phyloP scores from a whole-genome alignment of 805 yeast genomes.

The Ogataea siamensis region DNA sequence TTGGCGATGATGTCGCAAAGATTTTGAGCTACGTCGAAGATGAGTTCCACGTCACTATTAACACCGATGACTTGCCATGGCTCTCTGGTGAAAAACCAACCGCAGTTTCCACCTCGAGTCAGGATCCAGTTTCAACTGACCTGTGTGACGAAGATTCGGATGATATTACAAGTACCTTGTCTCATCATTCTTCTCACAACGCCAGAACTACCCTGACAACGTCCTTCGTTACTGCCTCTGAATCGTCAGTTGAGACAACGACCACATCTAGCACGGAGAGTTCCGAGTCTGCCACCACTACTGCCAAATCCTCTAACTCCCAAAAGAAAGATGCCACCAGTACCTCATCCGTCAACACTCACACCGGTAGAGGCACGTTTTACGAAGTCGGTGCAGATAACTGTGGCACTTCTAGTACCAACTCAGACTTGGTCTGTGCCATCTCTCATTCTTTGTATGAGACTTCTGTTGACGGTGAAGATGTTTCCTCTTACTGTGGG shows the following conservation, averaged over 20 bases:
- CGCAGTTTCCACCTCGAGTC: background rate
- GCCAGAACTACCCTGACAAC: background rate
- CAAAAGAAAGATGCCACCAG: slow-evolving; percentile 8
- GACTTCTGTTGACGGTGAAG: slow-evolving; percentile 24
- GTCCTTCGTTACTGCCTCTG: background rate
- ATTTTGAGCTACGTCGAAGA: slow-evolving; percentile 1
- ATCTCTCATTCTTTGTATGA: slow-evolving; percentile 43
- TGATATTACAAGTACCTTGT: background rate
- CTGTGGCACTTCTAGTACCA: slow-evolving; percentile 45
- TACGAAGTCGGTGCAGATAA: slow-evolving; percentile 47
- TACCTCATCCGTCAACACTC: slow-evolving; percentile 3
- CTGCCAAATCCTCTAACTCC: slow-evolving; percentile 7
- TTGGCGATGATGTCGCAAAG: background rate
- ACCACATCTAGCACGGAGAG: background rate
- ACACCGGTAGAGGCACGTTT: slow-evolving; percentile 49
- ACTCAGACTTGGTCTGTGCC: slow-evolving; percentile 47
- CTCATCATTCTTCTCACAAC: background rate
- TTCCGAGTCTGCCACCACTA: background rate
- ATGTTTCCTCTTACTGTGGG: slow-evolving; percentile 46
- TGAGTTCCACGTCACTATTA: background rate
- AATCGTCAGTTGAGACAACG: background rate
- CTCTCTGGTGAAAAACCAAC: background rate
- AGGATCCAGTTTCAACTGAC: background rate
- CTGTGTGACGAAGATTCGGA: too few relatives aligned
- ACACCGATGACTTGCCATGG: background rate